Base-by-base conservation (phyloP, 1,284 basidiomycete genomes). In the Boletus mariae region DNA sequence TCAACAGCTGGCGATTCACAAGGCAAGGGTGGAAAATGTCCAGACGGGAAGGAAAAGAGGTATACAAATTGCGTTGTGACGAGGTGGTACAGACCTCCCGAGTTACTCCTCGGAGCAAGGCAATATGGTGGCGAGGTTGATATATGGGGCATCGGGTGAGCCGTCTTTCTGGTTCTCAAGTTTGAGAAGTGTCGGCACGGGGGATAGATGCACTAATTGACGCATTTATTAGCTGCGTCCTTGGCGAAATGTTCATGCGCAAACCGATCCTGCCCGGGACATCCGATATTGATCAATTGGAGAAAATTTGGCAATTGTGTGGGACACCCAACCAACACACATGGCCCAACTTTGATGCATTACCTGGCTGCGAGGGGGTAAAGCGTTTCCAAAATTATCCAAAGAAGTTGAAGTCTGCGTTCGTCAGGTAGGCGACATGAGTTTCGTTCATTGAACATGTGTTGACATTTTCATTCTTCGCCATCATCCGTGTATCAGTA, bases 21-120 rank as follows among this genome's bases (percentile, higher is more conserved):
- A 41, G 47, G 54, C 41, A 67, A 73, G 23, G 69, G 75, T 23
- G 73, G 70, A 4, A 61, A 72, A 68, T 78, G 78, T 51, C 73
- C 71, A 7, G 73, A 75, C 17, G 75, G 76, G 26, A 75, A 76
- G 52, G 83, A 85, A 52, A 77, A 82, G 43, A 85, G 88, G 68
- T 98, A 98, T 68, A 99, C 97, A 1, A 96, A 96, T 64, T 97
- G 94, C 72, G 97, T 99, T 26, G 96, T 99, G n/a, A 99, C 96
- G 9, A 77, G 95, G 42, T 99, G 97, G 96, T 99, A 99, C 68
- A 84, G 97, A 29, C 95, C 97, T 5, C 96, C 97, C 0, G 96
- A 99, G 74, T 77, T 99, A 2, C 75, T 99, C 15, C 80, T 98
- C 5, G 95, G 96, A 40, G 89, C 92, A 34, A 80, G 86, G 46